Percentiles rank a stretch among this genome's conserved stretches.
phyloP scores from a whole-genome alignment of 2,329 filamentous ascomycete species.

The Curvularia spicifera region DNA sequence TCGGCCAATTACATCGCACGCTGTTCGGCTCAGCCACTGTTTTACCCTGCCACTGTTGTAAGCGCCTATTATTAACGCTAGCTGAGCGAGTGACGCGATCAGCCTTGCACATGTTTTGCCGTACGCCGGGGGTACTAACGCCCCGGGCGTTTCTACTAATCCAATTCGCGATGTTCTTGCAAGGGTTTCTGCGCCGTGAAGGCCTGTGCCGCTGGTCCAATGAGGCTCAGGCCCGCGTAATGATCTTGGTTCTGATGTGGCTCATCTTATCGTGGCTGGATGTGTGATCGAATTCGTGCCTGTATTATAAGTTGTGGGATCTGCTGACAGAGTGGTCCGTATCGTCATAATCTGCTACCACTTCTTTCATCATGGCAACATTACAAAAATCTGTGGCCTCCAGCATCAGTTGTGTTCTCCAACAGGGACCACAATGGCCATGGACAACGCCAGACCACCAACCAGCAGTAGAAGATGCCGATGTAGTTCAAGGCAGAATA shows the following conservation, averaged over 20 bases:
- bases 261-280: conserved; percentile 1
- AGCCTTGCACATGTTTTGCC: conserved; percentile 2
- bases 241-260: neutral
- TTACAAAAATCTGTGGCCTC: neutral
- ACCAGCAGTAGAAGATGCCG: conserved; percentile 20
- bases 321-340: neutral
- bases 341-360: neutral
- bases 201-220: neutral
- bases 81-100: conserved; percentile 8
- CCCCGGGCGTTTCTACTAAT: conserved; percentile 1
- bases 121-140: conserved; percentile 1
- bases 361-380: neutral
- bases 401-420: conserved; percentile 9
- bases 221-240: conserved; percentile 8
- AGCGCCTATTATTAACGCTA: conserved; percentile 14
- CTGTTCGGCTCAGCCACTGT: conserved; percentile 5
- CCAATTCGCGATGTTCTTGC: neutral
- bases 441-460: conserved; percentile 23
- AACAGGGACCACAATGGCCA: conserved; percentile 8
- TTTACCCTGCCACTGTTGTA: conserved; percentile 5
- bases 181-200: neutral
- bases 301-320: conserved; percentile 4
- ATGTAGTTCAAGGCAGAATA: conserved; percentile 36
- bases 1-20: conserved; percentile 6
- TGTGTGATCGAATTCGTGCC: neutral